These are phyloP conservation scores for Moesziomyces globuligerus DNA, from an alignment of 1,284 basidiomycete species.

Conservation along the genomic window DNA sequence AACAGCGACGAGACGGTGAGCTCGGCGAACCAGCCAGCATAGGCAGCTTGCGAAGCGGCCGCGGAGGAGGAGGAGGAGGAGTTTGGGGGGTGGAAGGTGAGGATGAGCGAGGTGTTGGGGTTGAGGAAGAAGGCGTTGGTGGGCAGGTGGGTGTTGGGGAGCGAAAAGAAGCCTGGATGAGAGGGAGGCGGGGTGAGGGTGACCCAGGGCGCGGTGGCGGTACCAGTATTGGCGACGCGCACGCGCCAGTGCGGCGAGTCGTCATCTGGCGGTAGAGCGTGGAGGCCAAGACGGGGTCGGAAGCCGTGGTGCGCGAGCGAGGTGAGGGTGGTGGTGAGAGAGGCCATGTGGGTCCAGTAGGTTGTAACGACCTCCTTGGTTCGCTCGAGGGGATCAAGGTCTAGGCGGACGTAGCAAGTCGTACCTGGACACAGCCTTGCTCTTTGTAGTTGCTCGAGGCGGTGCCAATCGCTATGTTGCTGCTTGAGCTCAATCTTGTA, in stretches of 20 bases:
- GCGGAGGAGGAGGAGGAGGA: no score
- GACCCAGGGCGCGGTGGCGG: conserved; percentile 60
- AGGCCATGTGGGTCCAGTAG: conserved; percentile 9
- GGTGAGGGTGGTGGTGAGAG: conserved; percentile 1
- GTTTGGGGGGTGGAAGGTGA: conserved; percentile 6
- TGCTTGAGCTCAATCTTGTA: neutral
- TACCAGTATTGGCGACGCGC: conserved; percentile 10
- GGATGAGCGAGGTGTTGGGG: conserved; percentile 6
- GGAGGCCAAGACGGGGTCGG: conserved; percentile 3
- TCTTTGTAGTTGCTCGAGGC: neutral
- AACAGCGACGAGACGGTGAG: conserved; percentile 11
- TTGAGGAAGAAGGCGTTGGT: conserved; percentile 28
- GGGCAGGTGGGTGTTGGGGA: neutral
- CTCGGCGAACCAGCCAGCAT: neutral
- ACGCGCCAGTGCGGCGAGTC: conserved; percentile 1
- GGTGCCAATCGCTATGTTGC: neutral
- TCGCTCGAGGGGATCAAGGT: neutral
- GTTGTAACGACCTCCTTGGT: neutral
- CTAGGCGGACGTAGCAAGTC: conserved; percentile 13
- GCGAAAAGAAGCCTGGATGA: conserved; percentile 72
- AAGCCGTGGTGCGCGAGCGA: neutral
- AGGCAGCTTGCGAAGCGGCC: no score
- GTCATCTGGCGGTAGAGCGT: neutral
- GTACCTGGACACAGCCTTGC: neutral
- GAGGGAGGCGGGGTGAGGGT: conserved; percentile 74